Percentiles rank a stretch among this genome's conserved stretches.
phyloP scores from a whole-genome alignment of 371 early-diverging fungal genomes.

The Smittium culicis region DNA sequence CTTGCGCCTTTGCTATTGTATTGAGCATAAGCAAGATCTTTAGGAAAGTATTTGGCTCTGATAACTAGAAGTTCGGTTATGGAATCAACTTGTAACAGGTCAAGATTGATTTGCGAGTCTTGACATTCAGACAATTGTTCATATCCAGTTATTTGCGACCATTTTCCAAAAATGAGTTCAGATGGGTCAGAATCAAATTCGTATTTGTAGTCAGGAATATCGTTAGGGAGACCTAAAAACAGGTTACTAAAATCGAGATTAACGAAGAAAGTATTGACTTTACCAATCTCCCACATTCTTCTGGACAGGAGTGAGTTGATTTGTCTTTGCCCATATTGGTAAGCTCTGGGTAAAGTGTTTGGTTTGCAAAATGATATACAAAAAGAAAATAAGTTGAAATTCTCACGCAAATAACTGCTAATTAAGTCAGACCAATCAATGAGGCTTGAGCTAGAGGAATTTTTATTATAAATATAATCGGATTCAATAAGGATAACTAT shows the following conservation, averaged over 20 bases:
- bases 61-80: constrained; percentile 53
- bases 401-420: constrained; percentile 33
- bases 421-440: constrained; percentile 39
- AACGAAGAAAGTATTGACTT: constrained; percentile 22
- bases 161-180: constrained; percentile 27
- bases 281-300: constrained; percentile 45
- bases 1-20: constrained; percentile 46
- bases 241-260: constrained; percentile 13
- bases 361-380: constrained; percentile 40
- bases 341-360: constrained; percentile 49
- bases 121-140: constrained; percentile 43
- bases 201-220: not conserved
- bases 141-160: constrained; percentile 60
- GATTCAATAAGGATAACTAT: constrained; percentile 60
- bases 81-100: constrained; percentile 45
- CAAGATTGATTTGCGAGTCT: constrained; percentile 46
- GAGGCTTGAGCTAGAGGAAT: constrained; percentile 24
- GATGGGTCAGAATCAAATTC: constrained; percentile 21
- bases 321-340: constrained; percentile 50
- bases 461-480: constrained; percentile 15
- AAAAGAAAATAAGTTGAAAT: constrained; percentile 47
- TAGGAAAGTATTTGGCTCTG: constrained; percentile 48
- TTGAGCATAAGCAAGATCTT: constrained; percentile 47
- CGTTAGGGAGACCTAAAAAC: constrained; percentile 16
- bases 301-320: constrained; percentile 51